Conservation (phyloP, 2,329 filamentous ascomycete genomes). For the Zymoseptoria pseudotritici region DNA sequence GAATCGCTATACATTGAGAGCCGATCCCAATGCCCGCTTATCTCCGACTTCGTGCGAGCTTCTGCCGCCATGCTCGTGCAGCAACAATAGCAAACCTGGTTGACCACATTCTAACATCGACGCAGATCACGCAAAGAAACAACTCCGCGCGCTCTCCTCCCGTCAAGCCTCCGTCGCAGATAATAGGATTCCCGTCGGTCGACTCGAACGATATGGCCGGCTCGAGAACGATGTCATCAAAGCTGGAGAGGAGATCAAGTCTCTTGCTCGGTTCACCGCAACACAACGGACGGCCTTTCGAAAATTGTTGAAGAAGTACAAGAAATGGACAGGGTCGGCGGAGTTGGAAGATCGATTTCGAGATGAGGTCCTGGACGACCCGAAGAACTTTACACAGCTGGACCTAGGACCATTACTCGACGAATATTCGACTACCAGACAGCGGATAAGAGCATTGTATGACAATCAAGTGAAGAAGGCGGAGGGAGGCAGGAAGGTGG, state of each 20-base stretch:
- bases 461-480: conserved; percentile 26
- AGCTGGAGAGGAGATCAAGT: conserved; percentile 65
- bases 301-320: conserved; percentile 80
- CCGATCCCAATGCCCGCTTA: neutral
- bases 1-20: neutral
- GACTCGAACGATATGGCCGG: conserved; percentile 44
- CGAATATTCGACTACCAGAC: conserved; percentile 42
- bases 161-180: conserved; percentile 16
- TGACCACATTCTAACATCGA: conserved; percentile 2
- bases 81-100: no score
- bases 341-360: conserved; percentile 59
- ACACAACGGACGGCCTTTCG: conserved; percentile 70
- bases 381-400: conserved; percentile 63
- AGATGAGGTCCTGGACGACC: conserved; percentile 56
- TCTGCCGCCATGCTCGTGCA: neutral
- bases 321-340: conserved; percentile 75
- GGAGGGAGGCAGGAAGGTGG: conserved; percentile 7
- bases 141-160: conserved; percentile 21
- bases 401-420: conserved; percentile 51
- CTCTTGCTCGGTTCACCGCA: conserved; percentile 62
- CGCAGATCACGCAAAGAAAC: conserved; percentile 23
- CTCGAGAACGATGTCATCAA: conserved; percentile 44
- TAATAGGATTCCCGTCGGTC: conserved; percentile 35
- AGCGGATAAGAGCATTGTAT: conserved; percentile 39
- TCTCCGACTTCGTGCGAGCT: neutral